Percentiles rank a stretch among this genome's conserved stretches.
These are phyloP conservation scores for Backusella mclennaniae DNA, from an alignment of 192 early-diverging fungal species.

Conservation along the genomic window DNA sequence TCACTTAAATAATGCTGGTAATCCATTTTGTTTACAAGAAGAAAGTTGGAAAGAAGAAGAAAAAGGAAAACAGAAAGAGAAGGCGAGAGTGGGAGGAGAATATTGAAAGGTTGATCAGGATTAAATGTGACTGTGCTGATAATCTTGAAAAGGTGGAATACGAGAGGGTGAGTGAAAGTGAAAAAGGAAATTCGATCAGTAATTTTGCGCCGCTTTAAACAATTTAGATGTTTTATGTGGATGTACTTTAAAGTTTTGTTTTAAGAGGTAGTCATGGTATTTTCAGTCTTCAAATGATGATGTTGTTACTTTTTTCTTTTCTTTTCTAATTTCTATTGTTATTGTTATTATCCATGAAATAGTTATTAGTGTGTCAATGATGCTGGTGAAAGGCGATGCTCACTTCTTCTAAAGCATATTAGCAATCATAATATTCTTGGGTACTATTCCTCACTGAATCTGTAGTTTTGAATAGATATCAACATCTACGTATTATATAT, in stretches of 20 bases:
- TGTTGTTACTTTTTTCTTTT: no score
- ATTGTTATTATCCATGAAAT: no score
- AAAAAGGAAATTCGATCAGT: neutral
- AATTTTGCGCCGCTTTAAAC: neutral
- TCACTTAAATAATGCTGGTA: slow-evolving; percentile 41
- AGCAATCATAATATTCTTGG: no score
- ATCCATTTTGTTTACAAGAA: slow-evolving; percentile 17
- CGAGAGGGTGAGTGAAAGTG: neutral
- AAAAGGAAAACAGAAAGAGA: neutral
- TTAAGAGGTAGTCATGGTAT: no score
- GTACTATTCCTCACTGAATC: no score
- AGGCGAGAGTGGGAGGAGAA: neutral
- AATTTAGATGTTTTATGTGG: neutral
- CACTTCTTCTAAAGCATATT: no score
- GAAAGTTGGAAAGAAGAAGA: neutral
- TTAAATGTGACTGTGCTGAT: neutral
- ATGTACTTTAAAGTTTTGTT: neutral
- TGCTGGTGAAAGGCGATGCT: no score
- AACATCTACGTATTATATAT: no score
- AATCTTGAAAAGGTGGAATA: neutral
- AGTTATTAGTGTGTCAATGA: no score
- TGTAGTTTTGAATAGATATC: no score
- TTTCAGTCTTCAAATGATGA: no score
- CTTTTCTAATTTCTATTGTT: no score
- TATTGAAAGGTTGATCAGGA: neutral